A percentile compares a stretch with the other conserved stretches of the same genome.
These are phyloP conservation scores for Panellus pusillus DNA, from an alignment of 768 basidiomycete species.

Conservation along the genomic window DNA sequence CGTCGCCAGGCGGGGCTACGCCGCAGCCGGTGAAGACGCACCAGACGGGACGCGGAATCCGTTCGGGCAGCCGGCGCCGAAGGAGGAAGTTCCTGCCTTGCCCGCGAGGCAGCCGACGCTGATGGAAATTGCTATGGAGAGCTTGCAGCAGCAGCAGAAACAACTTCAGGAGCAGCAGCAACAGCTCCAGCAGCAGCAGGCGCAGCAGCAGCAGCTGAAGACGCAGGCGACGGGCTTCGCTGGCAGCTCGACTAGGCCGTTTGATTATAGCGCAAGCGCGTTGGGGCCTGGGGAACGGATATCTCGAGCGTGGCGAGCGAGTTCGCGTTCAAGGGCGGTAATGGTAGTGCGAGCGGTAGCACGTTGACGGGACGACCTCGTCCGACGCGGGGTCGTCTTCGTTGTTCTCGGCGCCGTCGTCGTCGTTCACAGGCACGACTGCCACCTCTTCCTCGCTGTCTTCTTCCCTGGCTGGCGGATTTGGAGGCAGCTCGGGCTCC, in stretches of 20 bases:
- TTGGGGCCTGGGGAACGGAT: conserved; percentile 48
- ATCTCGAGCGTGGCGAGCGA: conserved; percentile 75
- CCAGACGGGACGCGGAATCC: conserved; percentile 96
- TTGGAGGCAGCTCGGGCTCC: conserved; percentile 11
- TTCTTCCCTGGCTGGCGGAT: neutral
- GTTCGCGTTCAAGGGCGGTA: conserved; percentile 51
- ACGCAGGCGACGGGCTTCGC: conserved; percentile 20
- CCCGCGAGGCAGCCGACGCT: conserved; percentile 58
- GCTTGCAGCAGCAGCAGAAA: conserved; percentile 26
- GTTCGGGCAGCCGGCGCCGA: conserved; percentile 80
- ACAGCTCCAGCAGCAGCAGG: conserved; percentile 20
- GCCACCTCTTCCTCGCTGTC: conserved; percentile 27
- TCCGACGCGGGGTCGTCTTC: conserved; percentile 19
- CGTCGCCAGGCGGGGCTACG: conserved; percentile 30
- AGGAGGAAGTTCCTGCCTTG: conserved; percentile 27
- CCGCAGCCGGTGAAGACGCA: conserved; percentile 76
- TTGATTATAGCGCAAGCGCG: conserved; percentile 41
- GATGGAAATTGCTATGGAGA: conserved; percentile 70
- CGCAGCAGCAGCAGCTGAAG: conserved; percentile 22
- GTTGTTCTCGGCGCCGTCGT: conserved; percentile 4
- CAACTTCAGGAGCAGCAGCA: conserved; percentile 23
- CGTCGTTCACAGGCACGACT: conserved; percentile 13
- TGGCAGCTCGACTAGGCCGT: conserved; percentile 28
- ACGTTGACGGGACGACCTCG: conserved; percentile 8
- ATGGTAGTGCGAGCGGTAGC: conserved; percentile 21